A percentile compares a stretch with the other conserved stretches of the same genome.
Evolutionary conservation across 768 basidiomycete species (phyloP).

Genomic region (Phlegmacium glaucopus): DNA sequence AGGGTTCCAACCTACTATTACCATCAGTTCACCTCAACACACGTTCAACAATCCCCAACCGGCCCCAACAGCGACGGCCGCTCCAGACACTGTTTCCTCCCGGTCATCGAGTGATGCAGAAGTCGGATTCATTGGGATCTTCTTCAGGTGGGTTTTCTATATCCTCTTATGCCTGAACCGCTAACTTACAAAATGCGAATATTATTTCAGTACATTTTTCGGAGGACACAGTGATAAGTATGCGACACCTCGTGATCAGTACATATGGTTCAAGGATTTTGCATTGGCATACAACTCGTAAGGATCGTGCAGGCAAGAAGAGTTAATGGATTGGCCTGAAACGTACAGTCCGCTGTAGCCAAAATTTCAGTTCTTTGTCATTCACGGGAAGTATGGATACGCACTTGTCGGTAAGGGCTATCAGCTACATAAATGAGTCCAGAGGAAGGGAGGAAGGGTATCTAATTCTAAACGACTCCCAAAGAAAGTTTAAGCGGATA

Average conservation of each 20-base stretch:
- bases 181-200: background rate
- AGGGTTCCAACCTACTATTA: background rate
- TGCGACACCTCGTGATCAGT: slow-evolving; percentile 73
- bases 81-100: background rate
- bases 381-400: too few species aligned
- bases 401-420: too few species aligned
- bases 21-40: background rate
- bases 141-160: slow-evolving; percentile 58
- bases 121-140: slow-evolving; percentile 51
- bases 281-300: slow-evolving; percentile 33
- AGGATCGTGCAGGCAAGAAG: background rate
- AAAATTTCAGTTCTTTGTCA: too few species aligned
- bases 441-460: too few species aligned
- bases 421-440: too few species aligned
- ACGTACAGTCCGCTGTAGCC: too few species aligned
- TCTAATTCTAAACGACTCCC: too few species aligned
- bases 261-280: slow-evolving; percentile 64
- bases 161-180: background rate
- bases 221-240: slow-evolving; percentile 67
- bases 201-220: slow-evolving; percentile 38
- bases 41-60: background rate
- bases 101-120: slow-evolving; percentile 15
- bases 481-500: too few species aligned
- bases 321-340: background rate
- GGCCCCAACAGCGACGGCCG: background rate